Percentiles rank a stretch among this genome's conserved stretches.
Conservation (phyloP, 2,329 filamentous ascomycete genomes). For the Colletotrichum spinosum region DNA sequence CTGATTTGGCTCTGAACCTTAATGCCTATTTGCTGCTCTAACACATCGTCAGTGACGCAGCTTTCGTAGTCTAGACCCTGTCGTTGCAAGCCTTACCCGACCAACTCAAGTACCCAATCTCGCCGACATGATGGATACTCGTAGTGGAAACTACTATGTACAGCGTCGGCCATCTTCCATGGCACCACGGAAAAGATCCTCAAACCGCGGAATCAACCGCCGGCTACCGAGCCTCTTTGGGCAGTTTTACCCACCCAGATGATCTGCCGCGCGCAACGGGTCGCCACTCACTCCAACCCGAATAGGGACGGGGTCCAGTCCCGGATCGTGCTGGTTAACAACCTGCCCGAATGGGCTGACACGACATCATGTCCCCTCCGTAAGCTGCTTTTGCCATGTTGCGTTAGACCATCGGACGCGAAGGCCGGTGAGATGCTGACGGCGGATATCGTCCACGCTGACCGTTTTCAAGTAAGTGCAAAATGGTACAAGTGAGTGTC, state of each 20-base stretch:
- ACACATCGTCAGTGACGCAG: too few relatives aligned
- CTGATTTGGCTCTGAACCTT: neutral
- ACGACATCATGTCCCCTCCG: conserved; percentile 12
- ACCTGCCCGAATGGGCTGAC: conserved; percentile 32
- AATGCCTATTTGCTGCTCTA: too few relatives aligned
- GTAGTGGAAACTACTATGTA: too few relatives aligned
- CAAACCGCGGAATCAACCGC: conserved; percentile 16
- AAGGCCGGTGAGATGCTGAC: neutral
- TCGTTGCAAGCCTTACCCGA: too few relatives aligned
- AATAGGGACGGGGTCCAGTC: neutral
- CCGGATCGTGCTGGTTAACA: conserved; percentile 12
- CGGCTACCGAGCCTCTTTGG: conserved; percentile 30
- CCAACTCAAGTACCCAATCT: too few relatives aligned
- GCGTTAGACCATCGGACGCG: neutral
- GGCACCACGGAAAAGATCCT: conserved; percentile 22
- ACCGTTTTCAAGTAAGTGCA: neutral
- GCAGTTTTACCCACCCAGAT: conserved; percentile 16
- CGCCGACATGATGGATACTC: too few relatives aligned
- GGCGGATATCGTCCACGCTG: neutral
- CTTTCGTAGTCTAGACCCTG: too few relatives aligned
- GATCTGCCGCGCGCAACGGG: conserved; percentile 31
- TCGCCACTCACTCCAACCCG: conserved; percentile 9
- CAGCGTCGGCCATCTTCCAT: neutral
- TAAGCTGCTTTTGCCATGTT: conserved; percentile 8
- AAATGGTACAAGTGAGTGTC: too few relatives aligned